Evolutionary conservation across 2,329 filamentous ascomycete species (phyloP).

Genomic region (Xylaria digitata): DNA sequence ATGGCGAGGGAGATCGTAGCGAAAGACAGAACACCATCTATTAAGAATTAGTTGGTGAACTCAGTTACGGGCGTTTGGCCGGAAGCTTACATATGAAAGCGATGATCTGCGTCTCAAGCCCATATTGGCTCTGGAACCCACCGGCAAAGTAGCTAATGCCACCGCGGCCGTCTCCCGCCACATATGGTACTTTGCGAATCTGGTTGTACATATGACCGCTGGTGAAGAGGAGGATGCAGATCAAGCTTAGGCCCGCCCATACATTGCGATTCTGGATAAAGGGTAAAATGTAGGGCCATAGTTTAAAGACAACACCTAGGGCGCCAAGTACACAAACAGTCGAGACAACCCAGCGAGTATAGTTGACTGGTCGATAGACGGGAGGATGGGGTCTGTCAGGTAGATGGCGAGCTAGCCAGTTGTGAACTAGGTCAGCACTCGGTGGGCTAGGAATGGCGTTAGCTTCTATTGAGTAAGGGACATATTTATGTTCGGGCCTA

Average conservation of each 20-base stretch:
- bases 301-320: slow-evolving; percentile 75
- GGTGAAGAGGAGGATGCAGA: slow-evolving; percentile 90
- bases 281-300: slow-evolving; percentile 82
- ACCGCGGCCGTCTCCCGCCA: slow-evolving; percentile 83
- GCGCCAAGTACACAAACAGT: slow-evolving; percentile 76
- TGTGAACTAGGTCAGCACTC: slow-evolving; percentile 80
- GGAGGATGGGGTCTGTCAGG: slow-evolving; percentile 80
- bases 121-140: slow-evolving; percentile 94
- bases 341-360: slow-evolving; percentile 75
- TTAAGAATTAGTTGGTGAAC: slow-evolving; percentile 41
- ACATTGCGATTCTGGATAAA: slow-evolving; percentile 89
- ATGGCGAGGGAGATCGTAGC: slow-evolving; percentile 89
- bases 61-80: slow-evolving; percentile 1
- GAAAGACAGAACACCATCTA: slow-evolving; percentile 80
- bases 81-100: slow-evolving; percentile 87
- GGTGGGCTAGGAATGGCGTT: slow-evolving; percentile 65
- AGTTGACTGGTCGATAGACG: slow-evolving; percentile 90
- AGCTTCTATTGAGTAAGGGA: slow-evolving; percentile 33
- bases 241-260: slow-evolving; percentile 91
- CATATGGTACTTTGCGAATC: slow-evolving; percentile 95
- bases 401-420: slow-evolving; percentile 82
- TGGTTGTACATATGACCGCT: slow-evolving; percentile 99
- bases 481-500: neutral
- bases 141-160: slow-evolving; percentile 90
- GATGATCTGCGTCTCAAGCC: slow-evolving; percentile 94